phyloP scores from a whole-genome alignment of 2,329 filamentous ascomycete genomes.

The Phialophora macrospora region DNA sequence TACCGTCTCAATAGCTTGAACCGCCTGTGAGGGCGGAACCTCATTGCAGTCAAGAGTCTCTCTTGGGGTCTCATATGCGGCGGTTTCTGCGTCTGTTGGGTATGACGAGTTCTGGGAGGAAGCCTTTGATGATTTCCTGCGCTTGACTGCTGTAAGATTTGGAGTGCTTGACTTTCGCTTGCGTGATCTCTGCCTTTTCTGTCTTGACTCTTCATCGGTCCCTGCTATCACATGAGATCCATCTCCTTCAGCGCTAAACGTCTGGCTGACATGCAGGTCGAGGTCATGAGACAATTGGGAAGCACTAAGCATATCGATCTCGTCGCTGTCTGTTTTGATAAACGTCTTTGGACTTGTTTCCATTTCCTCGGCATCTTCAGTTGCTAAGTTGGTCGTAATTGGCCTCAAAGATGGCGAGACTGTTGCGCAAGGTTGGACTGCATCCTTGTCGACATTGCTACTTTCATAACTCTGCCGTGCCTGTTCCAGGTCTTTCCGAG shows the following conservation, averaged over 20 bases:
- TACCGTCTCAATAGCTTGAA: constrained; percentile 6
- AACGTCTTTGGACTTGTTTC: not conserved
- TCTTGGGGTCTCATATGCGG: not conserved
- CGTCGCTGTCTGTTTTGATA: constrained; percentile 44
- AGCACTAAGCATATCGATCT: constrained; percentile 51
- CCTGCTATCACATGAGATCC: not conserved
- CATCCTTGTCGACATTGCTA: not conserved
- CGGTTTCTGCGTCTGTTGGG: constrained; percentile 2
- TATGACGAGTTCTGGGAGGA: constrained; percentile 5
- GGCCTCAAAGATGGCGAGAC: not conserved
- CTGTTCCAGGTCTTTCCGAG: not conserved
- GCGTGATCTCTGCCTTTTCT: constrained; percentile 12
- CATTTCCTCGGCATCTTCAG: not conserved
- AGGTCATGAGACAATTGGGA: constrained; percentile 54
- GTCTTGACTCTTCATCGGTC: not conserved
- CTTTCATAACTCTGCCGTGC: not conserved
- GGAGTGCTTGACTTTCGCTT: constrained; percentile 29
- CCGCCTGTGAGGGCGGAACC: constrained; percentile 13
- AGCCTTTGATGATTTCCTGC: constrained; percentile 23
- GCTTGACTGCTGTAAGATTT: constrained; percentile 18
- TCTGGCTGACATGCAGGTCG: constrained; percentile 38
- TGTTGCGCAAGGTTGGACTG: not conserved
- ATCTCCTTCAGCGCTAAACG: not conserved
- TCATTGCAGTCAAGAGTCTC: constrained; percentile 29
- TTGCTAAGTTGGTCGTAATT: not conserved